Evolutionary conservation across 176 grass and related monocot species (phyloP), one percentile per base, ranked within the genome.

Genomic region (Thalia dealbata): DNA sequence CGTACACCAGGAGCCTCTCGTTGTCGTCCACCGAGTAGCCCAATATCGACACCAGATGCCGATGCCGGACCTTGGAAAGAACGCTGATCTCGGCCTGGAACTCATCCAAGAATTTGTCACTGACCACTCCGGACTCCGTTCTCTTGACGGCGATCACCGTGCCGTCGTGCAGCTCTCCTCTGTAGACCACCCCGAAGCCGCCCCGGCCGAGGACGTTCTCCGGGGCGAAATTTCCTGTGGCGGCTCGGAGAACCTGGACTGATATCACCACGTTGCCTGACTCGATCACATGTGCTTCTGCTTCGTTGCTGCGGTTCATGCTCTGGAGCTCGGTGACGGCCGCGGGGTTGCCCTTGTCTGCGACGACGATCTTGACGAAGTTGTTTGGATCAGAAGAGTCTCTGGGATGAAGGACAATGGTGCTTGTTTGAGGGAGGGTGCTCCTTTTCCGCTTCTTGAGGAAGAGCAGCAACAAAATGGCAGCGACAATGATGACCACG

Each of bases 21-120:
- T 71, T 89, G 56, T 78, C 85, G 80, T 97, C 93, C 8, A 88
- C 80, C 0, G 87, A 79, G 42, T 84, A 97, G 6, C 93, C 93
- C 64, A 97, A 65, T 63, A 97, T 97, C 0, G 93, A 92, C 25
- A 97, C 93, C 64, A 97, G 3, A 63, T 97, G 92, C 27, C 93
- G 93, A 55, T 97, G 93, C 1, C 93, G 78, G 27, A 97, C 93
- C 81, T 90, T 97, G 15, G 93, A 92, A 1, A 97, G 87, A 0
- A 97, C 78, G 2, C 89, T 87, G 1, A 97, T 91, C 80, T 97
- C 93, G 1, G 93, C 93, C 23, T 91, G 87, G 84, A 97, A 97
- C 80, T 97, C 93, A 0, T 88, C 93, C 26, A 92, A 56, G 10
- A 82, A 89, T 74, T 90, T 92, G 71, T 92, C 90, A 58, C 81